A percentile compares a stretch with the other conserved stretches of the same genome.
phyloP scores from a whole-genome alignment of 2,329 filamentous ascomycete species.

The Septoria linicola region DNA sequence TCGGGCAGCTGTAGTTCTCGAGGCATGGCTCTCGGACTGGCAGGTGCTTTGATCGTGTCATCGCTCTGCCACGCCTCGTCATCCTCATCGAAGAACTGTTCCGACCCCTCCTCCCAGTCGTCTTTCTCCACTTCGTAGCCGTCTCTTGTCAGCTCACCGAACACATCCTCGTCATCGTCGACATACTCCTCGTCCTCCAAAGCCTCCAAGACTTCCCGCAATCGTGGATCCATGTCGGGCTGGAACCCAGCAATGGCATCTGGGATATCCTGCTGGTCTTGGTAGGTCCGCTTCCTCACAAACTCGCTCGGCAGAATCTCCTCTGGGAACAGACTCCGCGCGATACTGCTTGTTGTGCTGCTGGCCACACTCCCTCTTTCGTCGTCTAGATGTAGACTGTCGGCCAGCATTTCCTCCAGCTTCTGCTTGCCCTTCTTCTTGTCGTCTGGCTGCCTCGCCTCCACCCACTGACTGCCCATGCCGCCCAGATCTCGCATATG shows the following conservation, averaged over 20 bases:
- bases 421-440: slow-evolving; percentile 69
- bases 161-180: slow-evolving; percentile 79
- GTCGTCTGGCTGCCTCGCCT: slow-evolving; percentile 56
- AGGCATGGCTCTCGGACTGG: slow-evolving; percentile 26
- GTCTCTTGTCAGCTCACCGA: slow-evolving; percentile 68
- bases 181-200: slow-evolving; percentile 95
- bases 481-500: slow-evolving; percentile 81
- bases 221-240: slow-evolving; percentile 92
- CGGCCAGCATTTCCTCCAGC: slow-evolving; percentile 74
- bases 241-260: slow-evolving; percentile 92
- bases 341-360: slow-evolving; percentile 41
- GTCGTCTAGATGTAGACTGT: slow-evolving; percentile 51
- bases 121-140: slow-evolving; percentile 71
- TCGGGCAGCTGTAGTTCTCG: slow-evolving; percentile 37
- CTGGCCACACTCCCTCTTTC: slow-evolving; percentile 45
- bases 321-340: slow-evolving; percentile 60
- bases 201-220: slow-evolving; percentile 88
- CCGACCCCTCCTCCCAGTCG: slow-evolving; percentile 66
- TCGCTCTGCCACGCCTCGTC: slow-evolving; percentile 95
- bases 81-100: slow-evolving; percentile 36
- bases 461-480: slow-evolving; percentile 73
- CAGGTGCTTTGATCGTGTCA: slow-evolving; percentile 71
- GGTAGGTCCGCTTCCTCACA: slow-evolving; percentile 73
- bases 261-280: slow-evolving; percentile 88
- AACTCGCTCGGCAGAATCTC: slow-evolving; percentile 79